A percentile compares a stretch with the other conserved stretches of the same genome.
Evolutionary conservation across 495 filamentous ascomycete species (phyloP).

Genomic region (Penicillium alfredii): DNA sequence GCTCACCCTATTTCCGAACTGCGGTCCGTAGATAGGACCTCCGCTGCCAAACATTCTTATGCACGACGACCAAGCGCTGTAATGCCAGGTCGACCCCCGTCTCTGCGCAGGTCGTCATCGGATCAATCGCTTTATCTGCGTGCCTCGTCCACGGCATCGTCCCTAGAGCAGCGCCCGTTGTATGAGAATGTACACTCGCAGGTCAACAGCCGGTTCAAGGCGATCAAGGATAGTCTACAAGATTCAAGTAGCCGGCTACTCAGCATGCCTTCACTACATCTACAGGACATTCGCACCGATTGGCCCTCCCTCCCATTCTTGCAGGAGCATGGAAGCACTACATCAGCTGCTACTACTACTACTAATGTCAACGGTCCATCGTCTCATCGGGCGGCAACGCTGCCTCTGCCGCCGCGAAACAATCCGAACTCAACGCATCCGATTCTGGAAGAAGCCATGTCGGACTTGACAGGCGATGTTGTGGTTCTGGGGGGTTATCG

Average conservation of each 20-base stretch:
- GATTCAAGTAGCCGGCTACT: conserved; percentile 72
- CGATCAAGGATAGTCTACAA: conserved; percentile 80
- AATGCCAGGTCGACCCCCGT: conserved; percentile 22
- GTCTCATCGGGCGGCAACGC: conserved; percentile 6
- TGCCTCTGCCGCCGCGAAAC: conserved; percentile 21
- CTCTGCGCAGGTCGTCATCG: conserved; percentile 59
- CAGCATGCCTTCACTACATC: conserved; percentile 50
- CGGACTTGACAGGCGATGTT: conserved; percentile 72
- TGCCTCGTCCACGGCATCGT: conserved; percentile 67
- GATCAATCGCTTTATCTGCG: conserved; percentile 65
- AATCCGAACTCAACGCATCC: conserved; percentile 38
- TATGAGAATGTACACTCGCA: conserved; percentile 71
- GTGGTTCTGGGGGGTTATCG: conserved; percentile 89
- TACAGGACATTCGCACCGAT: conserved; percentile 44
- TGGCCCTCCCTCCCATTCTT: conserved; percentile 30
- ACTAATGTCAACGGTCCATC: conserved; percentile 5
- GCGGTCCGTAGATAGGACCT: conserved; percentile 24
- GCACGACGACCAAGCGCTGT: conserved; percentile 21
- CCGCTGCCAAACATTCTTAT: conserved; percentile 34
- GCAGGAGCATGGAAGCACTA: conserved; percentile 18
- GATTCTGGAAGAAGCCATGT: conserved; percentile 58
- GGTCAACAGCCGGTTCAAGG: conserved; percentile 83
- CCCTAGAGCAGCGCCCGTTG: conserved; percentile 77
- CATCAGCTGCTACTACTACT: conserved; percentile 6
- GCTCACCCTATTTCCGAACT: conserved; percentile 23